Conservation (phyloP, 208 protist genomes). For the Trypanosoma avium region DNA sequence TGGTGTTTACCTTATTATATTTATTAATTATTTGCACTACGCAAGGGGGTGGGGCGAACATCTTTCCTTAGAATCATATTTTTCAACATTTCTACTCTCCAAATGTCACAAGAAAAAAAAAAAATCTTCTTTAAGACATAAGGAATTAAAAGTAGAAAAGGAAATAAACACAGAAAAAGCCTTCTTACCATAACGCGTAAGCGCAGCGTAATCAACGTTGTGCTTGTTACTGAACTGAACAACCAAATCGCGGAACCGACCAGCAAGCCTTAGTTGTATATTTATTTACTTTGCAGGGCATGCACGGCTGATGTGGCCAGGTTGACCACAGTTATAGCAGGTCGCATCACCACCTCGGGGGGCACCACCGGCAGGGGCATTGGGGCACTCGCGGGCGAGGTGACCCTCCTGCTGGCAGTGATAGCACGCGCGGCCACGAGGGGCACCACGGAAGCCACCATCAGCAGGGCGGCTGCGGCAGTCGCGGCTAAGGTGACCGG, state of each 20-base stretch:
- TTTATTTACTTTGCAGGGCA: constrained; percentile 48
- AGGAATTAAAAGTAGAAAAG: no score
- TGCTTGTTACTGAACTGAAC: constrained; percentile 10
- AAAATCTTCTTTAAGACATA: no score
- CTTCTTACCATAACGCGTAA: background rate
- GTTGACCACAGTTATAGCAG: constrained; percentile 86
- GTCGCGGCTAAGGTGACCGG: constrained; percentile 50
- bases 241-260: background rate
- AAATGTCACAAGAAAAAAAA: no score
- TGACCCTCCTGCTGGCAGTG: constrained; percentile 65
- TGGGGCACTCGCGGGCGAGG: constrained; percentile 50
- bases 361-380: constrained; percentile 29
- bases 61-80: no score
- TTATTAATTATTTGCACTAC: no score
- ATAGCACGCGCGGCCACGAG: constrained; percentile 72
- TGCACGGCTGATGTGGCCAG: constrained; percentile 83
- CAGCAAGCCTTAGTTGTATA: constrained; percentile 12
- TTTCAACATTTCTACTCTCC: no score
- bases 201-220: background rate
- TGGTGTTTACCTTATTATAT: no score
- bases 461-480: constrained; percentile 33
- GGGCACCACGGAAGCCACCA: constrained; percentile 5
- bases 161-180: no score
- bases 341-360: constrained; percentile 33
- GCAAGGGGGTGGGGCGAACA: no score